phyloP scores from a whole-genome alignment of 2,329 filamentous ascomycete species.

The Sordariomycetes sp. region DNA sequence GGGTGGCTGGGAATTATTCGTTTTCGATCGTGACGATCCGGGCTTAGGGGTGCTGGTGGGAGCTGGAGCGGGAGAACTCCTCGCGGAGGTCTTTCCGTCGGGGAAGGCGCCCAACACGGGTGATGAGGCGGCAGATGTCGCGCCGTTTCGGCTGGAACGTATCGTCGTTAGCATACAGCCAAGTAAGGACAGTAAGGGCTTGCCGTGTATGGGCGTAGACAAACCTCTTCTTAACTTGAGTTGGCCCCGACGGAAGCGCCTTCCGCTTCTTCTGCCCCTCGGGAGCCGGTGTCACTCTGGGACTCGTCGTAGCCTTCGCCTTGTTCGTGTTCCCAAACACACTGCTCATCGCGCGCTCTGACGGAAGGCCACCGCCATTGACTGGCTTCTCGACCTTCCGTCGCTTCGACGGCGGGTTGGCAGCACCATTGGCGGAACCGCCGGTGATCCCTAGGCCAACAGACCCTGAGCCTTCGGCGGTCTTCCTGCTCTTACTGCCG shows the following conservation, averaged over 20 bases:
- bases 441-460: conserved; percentile 59
- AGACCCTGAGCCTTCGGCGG: conserved; percentile 35
- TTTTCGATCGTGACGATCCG: conserved; percentile 59
- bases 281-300: conserved; percentile 55
- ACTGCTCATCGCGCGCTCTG: conserved; percentile 60
- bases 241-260: conserved; percentile 52
- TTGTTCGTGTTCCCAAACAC: conserved; percentile 32
- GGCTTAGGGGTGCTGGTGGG: conserved; percentile 43
- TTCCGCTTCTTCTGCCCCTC: conserved; percentile 65
- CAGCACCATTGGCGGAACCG: conserved; percentile 31
- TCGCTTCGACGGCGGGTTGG: conserved; percentile 55
- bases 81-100: conserved; percentile 42
- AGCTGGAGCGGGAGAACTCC: conserved; percentile 53
- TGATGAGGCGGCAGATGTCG: conserved; percentile 60
- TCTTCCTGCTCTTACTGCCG: conserved; percentile 54
- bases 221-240: conserved; percentile 72
- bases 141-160: conserved; percentile 20
- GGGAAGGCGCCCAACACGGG: conserved; percentile 61
- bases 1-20: conserved; percentile 57
- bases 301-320: conserved; percentile 42
- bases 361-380: conserved; percentile 24
- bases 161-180: background rate
- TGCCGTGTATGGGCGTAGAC: conserved; percentile 13
- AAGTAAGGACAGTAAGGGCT: background rate
- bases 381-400: conserved; percentile 64